Evolutionary conservation across 495 filamentous ascomycete species (phyloP), one percentile per base, ranked within the genome.

Genomic region (Lasiosphaeria hispida): DNA sequence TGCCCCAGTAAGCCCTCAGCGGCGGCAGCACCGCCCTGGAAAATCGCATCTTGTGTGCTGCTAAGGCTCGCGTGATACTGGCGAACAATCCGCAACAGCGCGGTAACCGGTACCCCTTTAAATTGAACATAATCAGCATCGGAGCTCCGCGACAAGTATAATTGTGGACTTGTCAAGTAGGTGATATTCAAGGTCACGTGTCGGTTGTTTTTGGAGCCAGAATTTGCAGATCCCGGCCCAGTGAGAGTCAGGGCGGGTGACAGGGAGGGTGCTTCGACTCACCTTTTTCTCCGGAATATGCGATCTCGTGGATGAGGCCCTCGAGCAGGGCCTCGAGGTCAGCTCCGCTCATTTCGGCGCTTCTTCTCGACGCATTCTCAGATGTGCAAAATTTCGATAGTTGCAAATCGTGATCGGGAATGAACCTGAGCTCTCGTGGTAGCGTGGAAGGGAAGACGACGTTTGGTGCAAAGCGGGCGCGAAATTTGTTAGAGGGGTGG

Each of bases 321-420:
- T 87, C 80, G 47, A 92, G 84, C 70, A 94, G 72, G 56, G 83
- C 83, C 69, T 91, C 87, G 53, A 89, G 72, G 58, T 82, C 82
- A 49, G 71, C 76, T 53, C 76, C 82, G 40, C 52, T 72, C 90
- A 92, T 92, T n/a, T 52, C 72, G 61, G 40, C 43, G 30, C 53
- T 19, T 37, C 18, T 45, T 36, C 53, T 23, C 19, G 40, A 56
- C 34, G 53, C 70, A 73, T 78, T 54, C 45, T 66, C 37, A 39
- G 37, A 10, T n/a, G 23, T 10, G 9, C 30, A 64, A 69, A 69
- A 67, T 41, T 19, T 45, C 15, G 42, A 17, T 41, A 47, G 47
- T 56, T 10, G 42, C 37, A 40, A 41, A 48, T 55, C 60, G 57
- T 57, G 49, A 45, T 33, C 15, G 54, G 66, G 59, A 58, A 51